phyloP scores from a whole-genome alignment of 2,329 filamentous ascomycete species.

The Alternaria dauci region DNA sequence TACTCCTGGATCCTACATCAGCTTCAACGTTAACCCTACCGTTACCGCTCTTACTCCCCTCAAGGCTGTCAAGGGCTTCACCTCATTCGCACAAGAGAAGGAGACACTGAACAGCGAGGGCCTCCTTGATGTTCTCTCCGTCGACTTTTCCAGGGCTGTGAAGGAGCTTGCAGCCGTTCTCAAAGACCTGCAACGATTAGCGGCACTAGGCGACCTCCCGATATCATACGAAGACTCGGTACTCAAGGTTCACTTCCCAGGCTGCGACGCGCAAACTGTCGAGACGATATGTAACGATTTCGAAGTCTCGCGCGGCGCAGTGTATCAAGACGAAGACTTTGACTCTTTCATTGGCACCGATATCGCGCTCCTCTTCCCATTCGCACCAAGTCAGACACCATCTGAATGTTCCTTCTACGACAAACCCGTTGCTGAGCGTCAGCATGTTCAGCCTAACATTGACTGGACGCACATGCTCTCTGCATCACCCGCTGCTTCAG shows the following conservation, averaged over 20 bases:
- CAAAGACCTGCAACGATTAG: constrained; percentile 80
- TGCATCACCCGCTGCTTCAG: constrained; percentile 45
- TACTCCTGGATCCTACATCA: constrained; percentile 80
- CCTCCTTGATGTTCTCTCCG: constrained; percentile 82
- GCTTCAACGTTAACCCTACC: constrained; percentile 88
- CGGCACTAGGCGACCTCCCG: constrained; percentile 82
- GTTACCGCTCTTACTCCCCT: constrained; percentile 86
- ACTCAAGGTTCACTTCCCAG: constrained; percentile 86
- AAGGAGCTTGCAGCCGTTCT: constrained; percentile 83
- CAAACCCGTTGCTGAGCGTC: constrained; percentile 50
- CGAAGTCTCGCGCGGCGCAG: constrained; percentile 79
- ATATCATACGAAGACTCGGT: constrained; percentile 74
- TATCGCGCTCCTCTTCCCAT: constrained; percentile 84
- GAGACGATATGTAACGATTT: constrained; percentile 86
- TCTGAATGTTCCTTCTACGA: constrained; percentile 58
- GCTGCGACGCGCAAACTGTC: constrained; percentile 83
- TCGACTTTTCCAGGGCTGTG: constrained; percentile 86
- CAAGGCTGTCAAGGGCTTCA: constrained; percentile 64
- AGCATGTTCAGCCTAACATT: constrained; percentile 52
- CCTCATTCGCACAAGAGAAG: constrained; percentile 48
- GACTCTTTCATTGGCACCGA: constrained; percentile 71
- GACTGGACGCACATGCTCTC: constrained; percentile 68
- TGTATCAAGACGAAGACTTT: constrained; percentile 82
- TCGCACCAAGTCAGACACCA: constrained; percentile 70
- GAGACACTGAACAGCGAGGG: constrained; percentile 81